Conservation (phyloP, 257 asterid species). For the Catharanthus roseus region DNA sequence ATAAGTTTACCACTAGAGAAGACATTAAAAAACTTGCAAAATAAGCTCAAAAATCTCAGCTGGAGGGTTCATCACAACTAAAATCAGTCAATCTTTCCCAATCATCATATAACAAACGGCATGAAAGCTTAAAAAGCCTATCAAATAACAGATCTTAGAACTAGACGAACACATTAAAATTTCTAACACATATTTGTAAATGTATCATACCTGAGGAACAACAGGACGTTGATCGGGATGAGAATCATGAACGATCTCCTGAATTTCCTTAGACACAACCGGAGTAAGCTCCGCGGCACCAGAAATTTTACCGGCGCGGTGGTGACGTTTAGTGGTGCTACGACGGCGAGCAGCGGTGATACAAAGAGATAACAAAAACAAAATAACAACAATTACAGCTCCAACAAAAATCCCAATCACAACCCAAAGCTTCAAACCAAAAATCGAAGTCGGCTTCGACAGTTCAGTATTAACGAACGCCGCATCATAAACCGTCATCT, state of each 20-base stretch:
- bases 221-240: slow-evolving; percentile 65
- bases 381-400: slow-evolving; percentile 66
- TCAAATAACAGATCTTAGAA: slow-evolving; percentile 2
- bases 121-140: neutral
- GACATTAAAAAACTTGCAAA: neutral
- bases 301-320: slow-evolving; percentile 15
- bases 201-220: slow-evolving; percentile 40
- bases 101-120: neutral
- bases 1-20: neutral
- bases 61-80: neutral
- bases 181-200: neutral
- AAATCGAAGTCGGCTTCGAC: slow-evolving; percentile 71
- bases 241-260: slow-evolving; percentile 54
- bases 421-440: slow-evolving; percentile 75
- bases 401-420: slow-evolving; percentile 86
- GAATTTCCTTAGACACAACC: slow-evolving; percentile 68
- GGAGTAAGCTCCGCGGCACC: slow-evolving; percentile 48
- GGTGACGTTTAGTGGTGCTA: slow-evolving; percentile 29
- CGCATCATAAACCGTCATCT: slow-evolving; percentile 66
- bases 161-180: neutral
- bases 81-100: neutral
- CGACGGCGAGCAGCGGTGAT: slow-evolving; percentile 74
- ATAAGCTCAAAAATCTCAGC: neutral
- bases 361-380: slow-evolving; percentile 73
- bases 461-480: slow-evolving; percentile 56